Evolutionary conservation across 2,329 filamentous ascomycete genomes (phyloP).

Genomic region (Alternaria sp.): DNA sequence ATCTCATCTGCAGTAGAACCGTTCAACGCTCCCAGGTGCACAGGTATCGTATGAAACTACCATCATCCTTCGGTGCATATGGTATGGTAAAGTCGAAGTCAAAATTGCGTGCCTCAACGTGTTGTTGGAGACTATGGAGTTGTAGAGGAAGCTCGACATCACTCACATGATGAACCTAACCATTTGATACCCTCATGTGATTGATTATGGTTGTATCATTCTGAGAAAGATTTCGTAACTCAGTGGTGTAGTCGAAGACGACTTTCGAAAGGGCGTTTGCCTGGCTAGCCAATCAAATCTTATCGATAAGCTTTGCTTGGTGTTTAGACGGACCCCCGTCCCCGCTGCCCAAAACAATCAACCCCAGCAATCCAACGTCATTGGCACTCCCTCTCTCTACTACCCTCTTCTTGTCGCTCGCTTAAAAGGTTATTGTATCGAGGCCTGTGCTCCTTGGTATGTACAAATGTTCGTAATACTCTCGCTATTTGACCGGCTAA

Average conservation of each 20-base stretch:
- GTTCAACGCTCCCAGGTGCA: too few relatives aligned
- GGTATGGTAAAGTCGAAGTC: too few relatives aligned
- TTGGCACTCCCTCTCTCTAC: conserved; percentile 2
- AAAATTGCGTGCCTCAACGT: too few relatives aligned
- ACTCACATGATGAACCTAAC: too few relatives aligned
- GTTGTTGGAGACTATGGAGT: too few relatives aligned
- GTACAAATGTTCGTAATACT: conserved; percentile 18
- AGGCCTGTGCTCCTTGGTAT: background rate
- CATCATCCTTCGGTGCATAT: too few relatives aligned
- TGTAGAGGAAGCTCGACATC: too few relatives aligned
- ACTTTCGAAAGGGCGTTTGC: background rate
- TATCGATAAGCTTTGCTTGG: background rate
- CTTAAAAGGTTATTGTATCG: background rate
- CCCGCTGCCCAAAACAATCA: conserved; percentile 26
- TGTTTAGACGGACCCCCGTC: background rate
- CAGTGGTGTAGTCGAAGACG: background rate
- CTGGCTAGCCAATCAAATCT: background rate
- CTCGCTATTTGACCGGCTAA: conserved; percentile 41
- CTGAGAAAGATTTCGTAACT: too few relatives aligned
- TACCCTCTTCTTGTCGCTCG: conserved; percentile 11
- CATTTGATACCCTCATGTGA: too few relatives aligned
- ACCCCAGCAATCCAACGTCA: conserved; percentile 19
- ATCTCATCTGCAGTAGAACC: too few relatives aligned
- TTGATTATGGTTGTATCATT: too few relatives aligned
- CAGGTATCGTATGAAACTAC: too few relatives aligned